These are phyloP conservation scores for Rhododendron kiyosumense DNA, from an alignment of 148 eudicot genomes.

Conservation along the genomic window DNA sequence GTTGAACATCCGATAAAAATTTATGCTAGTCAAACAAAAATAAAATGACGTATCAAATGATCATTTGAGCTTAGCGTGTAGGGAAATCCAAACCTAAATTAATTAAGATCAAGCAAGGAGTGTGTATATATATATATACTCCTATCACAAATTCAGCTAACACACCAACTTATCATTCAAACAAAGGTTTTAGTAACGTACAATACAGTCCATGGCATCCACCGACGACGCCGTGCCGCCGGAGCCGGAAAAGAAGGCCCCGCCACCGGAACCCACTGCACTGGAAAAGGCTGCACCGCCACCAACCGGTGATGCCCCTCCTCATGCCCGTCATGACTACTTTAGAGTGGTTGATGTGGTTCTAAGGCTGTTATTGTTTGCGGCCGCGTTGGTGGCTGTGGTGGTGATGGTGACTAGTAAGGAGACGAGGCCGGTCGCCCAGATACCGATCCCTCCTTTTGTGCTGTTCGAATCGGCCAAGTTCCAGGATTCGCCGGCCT, in stretches of 20 bases:
- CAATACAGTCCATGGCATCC: slow-evolving; percentile 5
- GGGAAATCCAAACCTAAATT: not conserved
- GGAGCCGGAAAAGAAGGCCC: not conserved
- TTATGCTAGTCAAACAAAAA: not conserved
- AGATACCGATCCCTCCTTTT: not conserved
- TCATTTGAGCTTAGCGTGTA: not conserved
- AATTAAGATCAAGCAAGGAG: too few species aligned
- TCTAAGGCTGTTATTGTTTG: slow-evolving; percentile 15
- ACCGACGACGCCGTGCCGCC: not conserved
- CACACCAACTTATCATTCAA: slow-evolving; percentile 1
- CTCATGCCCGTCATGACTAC: not conserved
- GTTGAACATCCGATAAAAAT: not conserved
- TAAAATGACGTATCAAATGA: not conserved
- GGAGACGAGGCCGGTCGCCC: not conserved
- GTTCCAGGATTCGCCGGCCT: slow-evolving; percentile 18
- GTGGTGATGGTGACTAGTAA: slow-evolving; percentile 20
- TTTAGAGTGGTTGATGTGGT: slow-evolving; percentile 12
- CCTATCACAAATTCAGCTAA: not conserved
- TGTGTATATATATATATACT: not conserved
- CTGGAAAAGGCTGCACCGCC: not conserved
- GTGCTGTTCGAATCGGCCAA: not conserved
- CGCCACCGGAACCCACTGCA: not conserved
- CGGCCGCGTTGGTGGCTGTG: slow-evolving; percentile 5
- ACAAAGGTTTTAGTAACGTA: not conserved
- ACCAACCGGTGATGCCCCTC: not conserved